A percentile compares a stretch with the other conserved stretches of the same genome.
phyloP scores from a whole-genome alignment of 495 filamentous ascomycete genomes.

The Amorphotheca resinae region DNA sequence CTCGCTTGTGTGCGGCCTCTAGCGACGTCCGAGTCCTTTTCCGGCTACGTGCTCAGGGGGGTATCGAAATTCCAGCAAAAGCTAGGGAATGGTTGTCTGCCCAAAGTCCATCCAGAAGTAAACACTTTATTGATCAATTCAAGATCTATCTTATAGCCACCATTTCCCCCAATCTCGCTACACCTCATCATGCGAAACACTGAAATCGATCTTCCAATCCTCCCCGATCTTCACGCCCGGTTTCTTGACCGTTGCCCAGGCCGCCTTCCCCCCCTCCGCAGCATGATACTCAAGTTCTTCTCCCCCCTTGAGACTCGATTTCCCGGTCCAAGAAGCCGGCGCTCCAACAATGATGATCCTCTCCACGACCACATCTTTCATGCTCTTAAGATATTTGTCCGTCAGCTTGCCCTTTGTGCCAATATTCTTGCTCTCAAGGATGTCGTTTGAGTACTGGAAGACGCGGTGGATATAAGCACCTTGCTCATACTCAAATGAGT shows the following conservation, averaged over 20 bases:
- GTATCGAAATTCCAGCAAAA: no score
- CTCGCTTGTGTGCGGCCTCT: no score
- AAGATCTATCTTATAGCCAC: no score
- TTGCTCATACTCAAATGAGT: slow-evolving; percentile 74
- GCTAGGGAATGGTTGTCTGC: no score
- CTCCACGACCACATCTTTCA: slow-evolving; percentile 68
- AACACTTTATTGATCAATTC: no score
- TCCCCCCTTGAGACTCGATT: slow-evolving; percentile 46
- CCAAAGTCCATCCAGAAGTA: no score
- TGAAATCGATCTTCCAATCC: slow-evolving; percentile 70
- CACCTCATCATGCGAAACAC: no score
- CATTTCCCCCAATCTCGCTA: no score
- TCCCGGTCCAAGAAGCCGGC: slow-evolving; percentile 55
- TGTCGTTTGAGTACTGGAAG: slow-evolving; percentile 48
- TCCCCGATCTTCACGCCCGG: slow-evolving; percentile 63
- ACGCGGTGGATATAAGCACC: slow-evolving; percentile 77
- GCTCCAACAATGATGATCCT: slow-evolving; percentile 72
- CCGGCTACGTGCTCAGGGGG: no score
- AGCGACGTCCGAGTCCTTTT: no score
- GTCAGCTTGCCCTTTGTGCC: slow-evolving; percentile 47
- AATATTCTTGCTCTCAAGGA: slow-evolving; percentile 42
- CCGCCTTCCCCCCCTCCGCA: slow-evolving; percentile 47
- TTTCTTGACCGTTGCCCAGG: slow-evolving; percentile 71
- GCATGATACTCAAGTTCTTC: slow-evolving; percentile 48
- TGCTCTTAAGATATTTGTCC: slow-evolving; percentile 59